Evolutionary conservation across 2,329 filamentous ascomycete species (phyloP), one percentile per base, ranked within the genome.

Genomic region (Apiospora sp.): DNA sequence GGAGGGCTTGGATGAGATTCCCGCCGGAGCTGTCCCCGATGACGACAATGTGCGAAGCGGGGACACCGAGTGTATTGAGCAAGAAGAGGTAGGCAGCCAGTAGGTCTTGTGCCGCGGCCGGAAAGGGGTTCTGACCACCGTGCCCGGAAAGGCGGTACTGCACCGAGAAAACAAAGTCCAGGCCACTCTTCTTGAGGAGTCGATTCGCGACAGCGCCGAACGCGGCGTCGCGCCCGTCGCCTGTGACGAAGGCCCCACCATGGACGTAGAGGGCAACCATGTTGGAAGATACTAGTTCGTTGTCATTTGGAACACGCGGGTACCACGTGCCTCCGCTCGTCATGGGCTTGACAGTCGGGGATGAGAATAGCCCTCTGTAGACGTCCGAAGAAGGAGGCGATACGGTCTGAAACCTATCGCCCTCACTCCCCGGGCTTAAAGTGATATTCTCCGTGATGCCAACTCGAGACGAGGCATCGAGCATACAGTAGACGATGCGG

Each of bases 11-110:
- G 2, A 78, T 79, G 13, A 84, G 75, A 72, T 87, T 86, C 5
- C 78, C 86, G 64, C 86, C 86, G 0, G 86, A 85, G 19, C 82
- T 84, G 76, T 87, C 86, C 7, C 86, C 86, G 0, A 81, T 82
- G 0, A 87, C 44, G 0, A 84, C 77, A 70, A 87, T 85, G 37
- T 82, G 78, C 3, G 74, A 69, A 0, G 85, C 73, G 0, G 82
- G 76, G 69, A 87, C 82, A 1, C 78, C 74, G 27, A 85, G 79
- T 3, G 79, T 79, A 43, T 81, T 76, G 44, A 86, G 70, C 0
- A 86, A 81, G 75, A 86, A 84, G 3, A 82, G 74, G 75, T 86
- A 85, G 1, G 81, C 74, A 0, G 84, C 83, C 64, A 87, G 73
- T 12, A 78, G 81, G 75, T 87, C 86, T 75, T 87, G 85, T 1